Conservation (phyloP, 2,329 filamentous ascomycete species). For the Alternaria angustiovoidea region DNA sequence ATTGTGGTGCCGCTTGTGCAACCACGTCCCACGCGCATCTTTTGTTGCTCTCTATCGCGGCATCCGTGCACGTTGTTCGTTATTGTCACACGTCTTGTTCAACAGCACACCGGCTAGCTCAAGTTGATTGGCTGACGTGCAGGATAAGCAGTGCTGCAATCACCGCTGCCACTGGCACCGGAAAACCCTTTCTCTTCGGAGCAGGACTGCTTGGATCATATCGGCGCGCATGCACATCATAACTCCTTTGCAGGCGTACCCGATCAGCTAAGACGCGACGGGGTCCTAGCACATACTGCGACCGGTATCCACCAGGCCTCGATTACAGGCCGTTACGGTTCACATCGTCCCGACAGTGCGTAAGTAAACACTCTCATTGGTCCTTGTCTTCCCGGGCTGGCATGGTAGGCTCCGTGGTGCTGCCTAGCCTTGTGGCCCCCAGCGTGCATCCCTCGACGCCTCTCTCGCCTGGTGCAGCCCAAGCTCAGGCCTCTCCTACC, state of each 20-base stretch:
- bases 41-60: constrained; percentile 30
- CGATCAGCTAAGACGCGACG: constrained; percentile 62
- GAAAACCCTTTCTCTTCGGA: constrained; percentile 56
- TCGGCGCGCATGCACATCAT: constrained; percentile 57
- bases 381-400: constrained; percentile 39
- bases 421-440: constrained; percentile 48
- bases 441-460: constrained; percentile 47
- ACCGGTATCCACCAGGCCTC: constrained; percentile 57
- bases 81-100: constrained; percentile 48
- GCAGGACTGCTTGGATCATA: constrained; percentile 57
- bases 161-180: constrained; percentile 52
- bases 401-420: constrained; percentile 46
- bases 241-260: constrained; percentile 54
- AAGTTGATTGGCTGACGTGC: constrained; percentile 53
- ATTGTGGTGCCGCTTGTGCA: constrained; percentile 47
- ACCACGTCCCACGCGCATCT: constrained; percentile 44
- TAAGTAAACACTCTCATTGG: constrained; percentile 60
- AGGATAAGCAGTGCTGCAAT: constrained; percentile 55
- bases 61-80: constrained; percentile 49
- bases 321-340: constrained; percentile 59
- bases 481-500: constrained; percentile 47
- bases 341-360: constrained; percentile 63
- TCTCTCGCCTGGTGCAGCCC: constrained; percentile 48
- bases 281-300: constrained; percentile 57
- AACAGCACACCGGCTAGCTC: constrained; percentile 37